Conservation (phyloP, 1,284 basidiomycete species). For the Ustilago crameri region DNA sequence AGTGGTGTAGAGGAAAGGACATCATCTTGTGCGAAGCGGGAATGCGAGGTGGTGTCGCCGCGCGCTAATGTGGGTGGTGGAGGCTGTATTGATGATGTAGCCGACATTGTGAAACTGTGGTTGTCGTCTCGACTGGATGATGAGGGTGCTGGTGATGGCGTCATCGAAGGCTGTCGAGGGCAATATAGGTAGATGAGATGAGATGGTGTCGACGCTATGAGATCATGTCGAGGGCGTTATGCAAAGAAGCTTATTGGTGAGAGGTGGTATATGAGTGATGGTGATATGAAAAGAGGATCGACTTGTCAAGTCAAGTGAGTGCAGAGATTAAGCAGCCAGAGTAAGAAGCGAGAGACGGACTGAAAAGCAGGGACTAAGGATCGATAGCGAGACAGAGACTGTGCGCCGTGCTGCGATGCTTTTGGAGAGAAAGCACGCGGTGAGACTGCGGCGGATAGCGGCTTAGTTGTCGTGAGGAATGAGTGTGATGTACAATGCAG, state of each 20-base stretch:
- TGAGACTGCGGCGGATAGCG: background rate
- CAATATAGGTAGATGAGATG: background rate
- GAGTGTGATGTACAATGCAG: background rate
- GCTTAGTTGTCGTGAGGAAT: background rate
- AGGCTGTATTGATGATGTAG: conserved; percentile 20
- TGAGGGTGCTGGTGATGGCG: background rate
- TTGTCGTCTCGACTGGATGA: background rate
- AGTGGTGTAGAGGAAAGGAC: conserved; percentile 1
- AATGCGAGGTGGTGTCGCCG: conserved; percentile 5
- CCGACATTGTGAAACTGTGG: conserved; percentile 1
- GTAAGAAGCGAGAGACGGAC: too few species aligned
- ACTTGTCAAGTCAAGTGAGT: background rate
- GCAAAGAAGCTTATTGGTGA: background rate
- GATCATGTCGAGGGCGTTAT: background rate
- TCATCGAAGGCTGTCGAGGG: too few species aligned
- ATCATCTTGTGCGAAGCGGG: conserved; percentile 8
- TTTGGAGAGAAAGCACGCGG: conserved; percentile 4
- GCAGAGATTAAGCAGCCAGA: background rate
- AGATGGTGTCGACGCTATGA: background rate
- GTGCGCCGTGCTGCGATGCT: background rate
- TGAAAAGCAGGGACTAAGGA: too few species aligned
- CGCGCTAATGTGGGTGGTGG: conserved; percentile 6
- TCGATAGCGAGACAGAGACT: background rate
- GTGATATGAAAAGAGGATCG: background rate
- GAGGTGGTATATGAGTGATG: background rate